These are phyloP conservation scores for Cicer pinnatifidum DNA, from an alignment of 306 rosid species.

Conservation along the genomic window DNA sequence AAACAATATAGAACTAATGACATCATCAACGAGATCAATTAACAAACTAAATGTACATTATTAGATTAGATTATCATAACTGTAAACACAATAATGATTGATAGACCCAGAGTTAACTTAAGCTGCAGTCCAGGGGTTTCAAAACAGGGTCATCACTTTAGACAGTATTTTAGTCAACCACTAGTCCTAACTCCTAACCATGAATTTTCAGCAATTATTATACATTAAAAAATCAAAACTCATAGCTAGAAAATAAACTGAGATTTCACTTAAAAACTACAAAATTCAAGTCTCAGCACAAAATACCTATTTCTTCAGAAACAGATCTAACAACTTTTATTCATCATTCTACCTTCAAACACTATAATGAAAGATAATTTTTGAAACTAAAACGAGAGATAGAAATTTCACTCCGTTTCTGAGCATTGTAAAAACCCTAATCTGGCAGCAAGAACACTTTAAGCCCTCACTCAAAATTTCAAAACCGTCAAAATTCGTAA, in stretches of 20 bases:
- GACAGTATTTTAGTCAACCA: background rate
- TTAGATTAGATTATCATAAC: background rate
- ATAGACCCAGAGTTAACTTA: background rate
- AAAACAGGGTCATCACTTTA: background rate
- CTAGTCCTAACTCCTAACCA: background rate
- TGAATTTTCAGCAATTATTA: background rate
- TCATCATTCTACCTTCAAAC: conserved; percentile 23
- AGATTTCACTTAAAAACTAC: conserved; percentile 18
- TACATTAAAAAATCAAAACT: background rate
- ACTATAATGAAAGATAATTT: background rate
- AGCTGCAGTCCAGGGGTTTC: background rate
- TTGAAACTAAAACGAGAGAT: background rate
- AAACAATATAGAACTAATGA: background rate
- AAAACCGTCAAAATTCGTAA: conserved; percentile 12
- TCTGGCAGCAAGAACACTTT: background rate
- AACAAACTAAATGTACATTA: conserved; percentile 7
- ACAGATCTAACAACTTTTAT: conserved; percentile 43
- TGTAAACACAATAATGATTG: background rate
- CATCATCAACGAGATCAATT: background rate
- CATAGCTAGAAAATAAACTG: background rate
- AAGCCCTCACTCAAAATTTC: conserved; percentile 4
- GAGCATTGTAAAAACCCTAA: conserved; percentile 49
- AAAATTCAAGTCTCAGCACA: background rate
- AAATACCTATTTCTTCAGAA: conserved; percentile 16
- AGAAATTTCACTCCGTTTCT: conserved; percentile 7